These are phyloP conservation scores for Penicillium sp. DNA, from an alignment of 2,329 filamentous ascomycete genomes.

Conservation along the genomic window DNA sequence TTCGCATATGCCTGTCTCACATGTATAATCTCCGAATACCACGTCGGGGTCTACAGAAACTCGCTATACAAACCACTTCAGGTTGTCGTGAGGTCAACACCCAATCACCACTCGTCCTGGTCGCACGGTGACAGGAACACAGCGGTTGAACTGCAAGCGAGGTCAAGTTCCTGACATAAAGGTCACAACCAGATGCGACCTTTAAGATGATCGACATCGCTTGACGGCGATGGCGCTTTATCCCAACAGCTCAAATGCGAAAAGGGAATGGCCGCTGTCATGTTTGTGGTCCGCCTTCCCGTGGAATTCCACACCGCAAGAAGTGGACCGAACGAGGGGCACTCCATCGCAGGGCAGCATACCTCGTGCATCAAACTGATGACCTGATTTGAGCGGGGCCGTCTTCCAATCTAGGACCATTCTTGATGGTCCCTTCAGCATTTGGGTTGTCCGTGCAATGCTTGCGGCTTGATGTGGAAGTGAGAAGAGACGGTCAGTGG, in stretches of 20 bases:
- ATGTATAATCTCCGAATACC: neutral
- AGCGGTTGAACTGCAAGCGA: neutral
- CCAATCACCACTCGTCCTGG: neutral
- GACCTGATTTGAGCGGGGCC: neutral
- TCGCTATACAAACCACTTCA: neutral
- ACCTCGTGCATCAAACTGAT: constrained; percentile 1
- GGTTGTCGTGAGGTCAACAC: neutral
- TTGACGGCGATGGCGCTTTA: neutral
- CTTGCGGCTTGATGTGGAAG: constrained; percentile 1
- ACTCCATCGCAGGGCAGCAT: neutral
- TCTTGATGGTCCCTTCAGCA: neutral
- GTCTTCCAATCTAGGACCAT: neutral
- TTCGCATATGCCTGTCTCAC: neutral
- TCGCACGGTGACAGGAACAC: neutral
- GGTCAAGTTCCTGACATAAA: neutral
- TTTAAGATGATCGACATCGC: neutral
- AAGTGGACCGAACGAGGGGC: neutral
- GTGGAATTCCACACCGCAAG: constrained; percentile 3
- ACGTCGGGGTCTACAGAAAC: neutral
- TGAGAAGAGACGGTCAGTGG: neutral
- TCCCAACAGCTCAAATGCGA: neutral
- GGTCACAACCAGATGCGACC: neutral
- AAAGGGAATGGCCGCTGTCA: neutral
- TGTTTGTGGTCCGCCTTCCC: neutral
- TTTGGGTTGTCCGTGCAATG: neutral